Percentiles rank a stretch among this genome's conserved stretches.
Conservation (phyloP, 257 asterid species). For the Plectranthus barbatus region DNA sequence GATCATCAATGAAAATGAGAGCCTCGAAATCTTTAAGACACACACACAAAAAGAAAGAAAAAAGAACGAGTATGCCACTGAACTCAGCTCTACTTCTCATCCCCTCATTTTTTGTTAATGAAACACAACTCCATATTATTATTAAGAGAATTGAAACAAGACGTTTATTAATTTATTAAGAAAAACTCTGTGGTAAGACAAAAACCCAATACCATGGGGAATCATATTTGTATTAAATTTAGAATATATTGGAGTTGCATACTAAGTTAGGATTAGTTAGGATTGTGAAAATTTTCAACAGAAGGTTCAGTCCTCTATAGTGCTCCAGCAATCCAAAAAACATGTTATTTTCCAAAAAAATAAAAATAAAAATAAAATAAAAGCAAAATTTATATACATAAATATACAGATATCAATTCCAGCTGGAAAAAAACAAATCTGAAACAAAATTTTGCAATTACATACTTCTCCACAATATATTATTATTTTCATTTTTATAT, state of each 20-base stretch:
- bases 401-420: no score
- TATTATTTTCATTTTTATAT: no score
- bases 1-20: constrained; percentile 8
- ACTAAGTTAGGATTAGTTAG: neutral
- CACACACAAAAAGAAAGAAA: neutral
- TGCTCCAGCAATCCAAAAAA: neutral
- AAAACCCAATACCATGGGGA: neutral
- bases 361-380: no score
- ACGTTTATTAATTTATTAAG: neutral
- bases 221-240: neutral
- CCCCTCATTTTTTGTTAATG: neutral
- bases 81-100: neutral
- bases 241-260: neutral
- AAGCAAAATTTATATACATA: no score
- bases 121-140: no score
- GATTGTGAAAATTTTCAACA: no score
- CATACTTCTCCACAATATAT: no score
- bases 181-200: neutral
- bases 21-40: neutral
- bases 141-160: no score
- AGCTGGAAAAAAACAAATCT: no score
- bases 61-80: neutral
- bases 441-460: no score
- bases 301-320: neutral
- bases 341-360: no score